Evolutionary conservation across 192 early-diverging fungal genomes (phyloP).

Genomic region (Podochytrium sp.): DNA sequence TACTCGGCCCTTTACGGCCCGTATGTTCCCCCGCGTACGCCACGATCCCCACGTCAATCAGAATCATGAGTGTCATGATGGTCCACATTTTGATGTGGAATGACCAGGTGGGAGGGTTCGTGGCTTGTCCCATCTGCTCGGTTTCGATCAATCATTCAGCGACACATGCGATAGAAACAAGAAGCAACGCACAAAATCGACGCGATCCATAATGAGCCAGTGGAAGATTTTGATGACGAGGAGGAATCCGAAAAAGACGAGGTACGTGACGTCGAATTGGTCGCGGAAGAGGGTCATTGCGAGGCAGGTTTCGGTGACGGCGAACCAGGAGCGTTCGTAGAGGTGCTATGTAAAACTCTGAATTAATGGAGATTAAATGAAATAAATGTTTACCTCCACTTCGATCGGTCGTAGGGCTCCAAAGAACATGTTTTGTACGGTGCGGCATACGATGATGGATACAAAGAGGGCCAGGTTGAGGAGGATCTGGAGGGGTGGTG

Average conservation of each 20-base stretch:
- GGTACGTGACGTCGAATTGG: conserved; percentile 87
- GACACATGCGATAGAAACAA: neutral
- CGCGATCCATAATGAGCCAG: conserved; percentile 91
- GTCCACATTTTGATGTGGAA: conserved; percentile 77
- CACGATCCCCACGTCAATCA: conserved; percentile 78
- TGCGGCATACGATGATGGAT: conserved; percentile 77
- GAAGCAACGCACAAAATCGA: conserved; percentile 72
- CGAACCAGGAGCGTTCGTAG: conserved; percentile 98
- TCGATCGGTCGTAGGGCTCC: conserved; percentile 89
- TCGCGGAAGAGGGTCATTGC: conserved; percentile 96
- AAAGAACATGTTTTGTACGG: conserved; percentile 85
- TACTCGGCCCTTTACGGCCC: conserved; percentile 70
- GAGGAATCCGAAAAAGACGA: conserved; percentile 83
- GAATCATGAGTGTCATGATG: conserved; percentile 67
- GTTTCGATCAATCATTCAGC: neutral
- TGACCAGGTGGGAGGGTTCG: conserved; percentile 55
- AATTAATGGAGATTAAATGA: neutral
- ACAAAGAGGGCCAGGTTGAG: conserved; percentile 81
- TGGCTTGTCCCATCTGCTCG: conserved; percentile 84
- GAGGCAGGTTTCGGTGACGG: conserved; percentile 93
- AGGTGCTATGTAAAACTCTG: conserved; percentile 66
- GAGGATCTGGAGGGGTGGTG: conserved; percentile 60
- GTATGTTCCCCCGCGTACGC: conserved; percentile 70
- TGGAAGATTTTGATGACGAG: conserved; percentile 95
- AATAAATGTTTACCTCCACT: conserved; percentile 82